Evolutionary conservation across 2,329 filamentous ascomycete genomes (phyloP).

Genomic region (Colletotrichum noveboracense): DNA sequence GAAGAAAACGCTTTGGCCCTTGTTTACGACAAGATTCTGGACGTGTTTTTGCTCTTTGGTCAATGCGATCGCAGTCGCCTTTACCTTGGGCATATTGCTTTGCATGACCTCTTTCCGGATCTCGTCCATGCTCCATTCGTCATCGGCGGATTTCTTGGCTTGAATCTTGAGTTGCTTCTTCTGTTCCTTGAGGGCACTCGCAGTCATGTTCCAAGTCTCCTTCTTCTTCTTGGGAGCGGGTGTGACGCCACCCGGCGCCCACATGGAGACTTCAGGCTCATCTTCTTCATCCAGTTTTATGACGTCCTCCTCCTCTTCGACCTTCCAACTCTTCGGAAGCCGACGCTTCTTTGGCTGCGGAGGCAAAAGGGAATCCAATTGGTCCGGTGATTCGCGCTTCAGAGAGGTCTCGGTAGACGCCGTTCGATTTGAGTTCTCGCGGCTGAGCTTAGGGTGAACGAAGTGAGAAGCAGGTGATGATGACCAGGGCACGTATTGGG

Average conservation of each 20-base stretch:
- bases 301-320: constrained; percentile 28
- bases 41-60: constrained; percentile 89
- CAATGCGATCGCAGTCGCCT: constrained; percentile 67
- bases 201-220: constrained; percentile 73
- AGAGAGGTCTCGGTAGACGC: constrained; percentile 28
- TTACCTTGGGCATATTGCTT: constrained; percentile 35
- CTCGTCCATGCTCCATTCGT: constrained; percentile 48
- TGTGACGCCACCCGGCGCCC: constrained; percentile 24
- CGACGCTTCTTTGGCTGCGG: constrained; percentile 64
- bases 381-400: constrained; percentile 49
- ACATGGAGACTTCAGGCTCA: constrained; percentile 12
- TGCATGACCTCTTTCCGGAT: constrained; percentile 44
- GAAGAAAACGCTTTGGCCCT: constrained; percentile 92
- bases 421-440: constrained; percentile 20
- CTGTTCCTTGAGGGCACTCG: constrained; percentile 77
- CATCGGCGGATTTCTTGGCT: constrained; percentile 53
- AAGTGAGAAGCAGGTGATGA: constrained; percentile 63
- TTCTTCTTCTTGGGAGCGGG: constrained; percentile 38
- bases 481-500: constrained; percentile 71
- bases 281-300: constrained; percentile 35
- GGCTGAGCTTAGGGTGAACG: constrained; percentile 35
- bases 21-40: constrained; percentile 79
- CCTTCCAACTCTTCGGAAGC: constrained; percentile 59
- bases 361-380: constrained; percentile 30
- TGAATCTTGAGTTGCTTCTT: constrained; percentile 75